These are phyloP conservation scores for Phytophthora pinifolia DNA, from an alignment of 352 stramenopile species.

Conservation along the genomic window DNA sequence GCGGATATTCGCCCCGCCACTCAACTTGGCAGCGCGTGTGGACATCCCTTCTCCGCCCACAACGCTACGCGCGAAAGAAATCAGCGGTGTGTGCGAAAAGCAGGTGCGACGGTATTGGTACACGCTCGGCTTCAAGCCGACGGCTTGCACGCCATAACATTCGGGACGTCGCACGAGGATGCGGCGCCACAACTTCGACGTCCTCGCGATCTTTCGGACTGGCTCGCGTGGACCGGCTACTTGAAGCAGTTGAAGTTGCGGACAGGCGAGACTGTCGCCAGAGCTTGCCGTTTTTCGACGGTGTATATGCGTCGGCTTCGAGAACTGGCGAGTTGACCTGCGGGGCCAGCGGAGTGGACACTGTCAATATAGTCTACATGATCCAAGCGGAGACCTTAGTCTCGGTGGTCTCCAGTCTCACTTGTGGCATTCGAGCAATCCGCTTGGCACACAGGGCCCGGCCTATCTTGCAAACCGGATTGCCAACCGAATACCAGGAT, in stretches of 20 bases:
- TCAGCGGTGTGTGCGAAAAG: slow-evolving; percentile 15
- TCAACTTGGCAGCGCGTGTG: slow-evolving; percentile 6
- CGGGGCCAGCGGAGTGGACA: slow-evolving; percentile 26
- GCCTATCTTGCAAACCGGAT: too few relatives aligned
- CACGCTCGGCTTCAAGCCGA: neutral
- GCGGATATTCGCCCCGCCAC: slow-evolving; percentile 10
- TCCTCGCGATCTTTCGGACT: slow-evolving; percentile 26
- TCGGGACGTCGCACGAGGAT: slow-evolving; percentile 17
- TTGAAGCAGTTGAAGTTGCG: slow-evolving; percentile 26
- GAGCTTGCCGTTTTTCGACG: slow-evolving; percentile 8
- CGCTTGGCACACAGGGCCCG: too few relatives aligned
- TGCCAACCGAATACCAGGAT: slow-evolving; percentile 10
- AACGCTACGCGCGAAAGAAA: slow-evolving; percentile 24
- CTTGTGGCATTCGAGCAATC: neutral
- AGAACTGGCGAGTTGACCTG: slow-evolving; percentile 26
- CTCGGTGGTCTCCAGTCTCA: slow-evolving; percentile 20
- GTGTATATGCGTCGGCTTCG: slow-evolving; percentile 6
- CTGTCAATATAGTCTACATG: slow-evolving; percentile 19
- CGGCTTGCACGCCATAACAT: slow-evolving; percentile 16
- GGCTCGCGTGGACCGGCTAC: slow-evolving; percentile 34
- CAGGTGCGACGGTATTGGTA: neutral
- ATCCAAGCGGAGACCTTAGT: slow-evolving; percentile 22
- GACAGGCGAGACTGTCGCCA: slow-evolving; percentile 32
- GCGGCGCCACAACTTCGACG: slow-evolving; percentile 5
- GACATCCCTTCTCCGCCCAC: slow-evolving; percentile 19